Conservation (phyloP, 768 basidiomycete species). For the Rhizopogon vulgaris region DNA sequence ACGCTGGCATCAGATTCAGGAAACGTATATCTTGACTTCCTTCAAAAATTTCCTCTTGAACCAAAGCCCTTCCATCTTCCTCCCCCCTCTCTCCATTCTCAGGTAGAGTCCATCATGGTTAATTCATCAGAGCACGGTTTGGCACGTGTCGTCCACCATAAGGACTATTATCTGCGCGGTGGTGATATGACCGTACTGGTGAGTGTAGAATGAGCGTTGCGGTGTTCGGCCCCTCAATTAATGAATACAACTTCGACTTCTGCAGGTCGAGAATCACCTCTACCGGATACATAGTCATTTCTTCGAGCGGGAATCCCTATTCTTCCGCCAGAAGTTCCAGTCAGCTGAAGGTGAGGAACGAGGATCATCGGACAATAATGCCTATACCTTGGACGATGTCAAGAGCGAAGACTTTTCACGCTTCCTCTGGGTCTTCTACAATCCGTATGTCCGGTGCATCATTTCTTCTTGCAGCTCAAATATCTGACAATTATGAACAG, state of each 20-base stretch:
- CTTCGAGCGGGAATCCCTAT: conserved; percentile 53
- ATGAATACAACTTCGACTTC: conserved; percentile 5
- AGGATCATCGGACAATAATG: conserved; percentile 34
- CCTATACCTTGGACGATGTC: conserved; percentile 40
- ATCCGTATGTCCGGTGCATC: conserved; percentile 36
- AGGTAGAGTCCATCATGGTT: conserved; percentile 19
- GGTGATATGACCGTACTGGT: conserved; percentile 58
- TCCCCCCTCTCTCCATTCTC: conserved; percentile 23
- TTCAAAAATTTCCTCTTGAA: conserved; percentile 30
- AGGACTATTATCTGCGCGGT: conserved; percentile 48
- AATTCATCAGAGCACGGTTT: conserved; percentile 20
- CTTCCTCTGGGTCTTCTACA: conserved; percentile 61
- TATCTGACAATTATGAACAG: conserved; percentile 12
- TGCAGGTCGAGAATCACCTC: conserved; percentile 48
- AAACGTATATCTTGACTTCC: conserved; percentile 31
- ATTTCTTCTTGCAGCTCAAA: not conserved
- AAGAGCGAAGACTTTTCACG: conserved; percentile 45
- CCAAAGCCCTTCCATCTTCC: conserved; percentile 20
- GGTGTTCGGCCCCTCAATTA: not conserved
- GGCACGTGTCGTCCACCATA: conserved; percentile 28
- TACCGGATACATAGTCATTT: conserved; percentile 59
- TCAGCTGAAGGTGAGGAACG: conserved; percentile 23
- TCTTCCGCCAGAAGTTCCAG: conserved; percentile 35
- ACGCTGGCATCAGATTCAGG: conserved; percentile 19
- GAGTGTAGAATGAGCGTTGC: conserved; percentile 15